Conservation (phyloP, 192 early-diverging fungal genomes). For the Obelidium mucronatum region DNA sequence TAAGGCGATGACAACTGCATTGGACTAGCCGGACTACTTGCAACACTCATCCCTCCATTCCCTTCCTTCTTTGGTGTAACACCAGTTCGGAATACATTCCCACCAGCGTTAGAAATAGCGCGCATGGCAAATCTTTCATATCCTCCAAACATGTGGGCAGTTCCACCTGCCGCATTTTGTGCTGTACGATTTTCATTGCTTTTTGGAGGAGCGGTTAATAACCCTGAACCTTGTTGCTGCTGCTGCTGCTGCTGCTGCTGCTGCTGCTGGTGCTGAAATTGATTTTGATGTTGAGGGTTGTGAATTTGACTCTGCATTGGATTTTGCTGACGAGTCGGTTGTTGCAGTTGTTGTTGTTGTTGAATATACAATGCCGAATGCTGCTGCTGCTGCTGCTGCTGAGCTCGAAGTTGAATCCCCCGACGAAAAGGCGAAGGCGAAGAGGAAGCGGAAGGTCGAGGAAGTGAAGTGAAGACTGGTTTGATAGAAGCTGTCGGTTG, state of each 20-base stretch:
- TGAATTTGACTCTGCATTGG: no score
- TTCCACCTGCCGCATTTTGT: background rate
- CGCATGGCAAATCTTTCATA: conserved; percentile 6
- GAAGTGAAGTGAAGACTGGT: background rate
- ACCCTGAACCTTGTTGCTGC: background rate
- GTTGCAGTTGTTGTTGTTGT: background rate
- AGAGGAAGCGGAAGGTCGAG: background rate
- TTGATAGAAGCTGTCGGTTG: background rate
- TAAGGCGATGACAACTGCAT: conserved; percentile 31
- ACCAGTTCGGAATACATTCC: background rate
- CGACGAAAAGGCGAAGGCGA: conserved; percentile 11
- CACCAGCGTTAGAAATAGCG: conserved; percentile 6
- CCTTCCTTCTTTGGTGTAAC: conserved; percentile 20
- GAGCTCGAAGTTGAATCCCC: conserved; percentile 27
- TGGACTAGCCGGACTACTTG: background rate
- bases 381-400: no score
- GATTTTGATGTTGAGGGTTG: background rate
- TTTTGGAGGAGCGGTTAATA: background rate
- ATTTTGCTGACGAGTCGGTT: background rate
- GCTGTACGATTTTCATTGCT: conserved; percentile 13
- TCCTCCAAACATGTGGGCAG: background rate
- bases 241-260: background rate
- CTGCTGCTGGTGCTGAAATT: background rate
- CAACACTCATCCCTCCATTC: background rate
- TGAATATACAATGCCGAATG: background rate